Evolutionary conservation across 768 basidiomycete species (phyloP).

Genomic region (Collybiopsis luxurians): DNA sequence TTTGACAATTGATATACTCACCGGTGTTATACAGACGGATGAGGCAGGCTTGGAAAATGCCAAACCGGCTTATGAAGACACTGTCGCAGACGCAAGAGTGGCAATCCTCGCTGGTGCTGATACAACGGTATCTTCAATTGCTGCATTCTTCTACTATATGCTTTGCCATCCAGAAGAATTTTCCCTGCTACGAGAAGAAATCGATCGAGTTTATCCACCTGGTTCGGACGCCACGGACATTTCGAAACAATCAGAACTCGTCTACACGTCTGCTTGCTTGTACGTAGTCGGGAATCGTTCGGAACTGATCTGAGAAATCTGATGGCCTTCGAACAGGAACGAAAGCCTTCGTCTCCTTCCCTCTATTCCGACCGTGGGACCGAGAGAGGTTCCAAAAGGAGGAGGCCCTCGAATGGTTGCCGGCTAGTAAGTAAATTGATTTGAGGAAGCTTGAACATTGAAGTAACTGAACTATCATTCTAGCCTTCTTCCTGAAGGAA

Average conservation of each 20-base stretch:
- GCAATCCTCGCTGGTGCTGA: constrained; percentile 45
- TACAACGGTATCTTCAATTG: constrained; percentile 37
- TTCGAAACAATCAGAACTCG: constrained; percentile 17
- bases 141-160: constrained; percentile 26
- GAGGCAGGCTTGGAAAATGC: constrained; percentile 34
- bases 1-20: not conserved
- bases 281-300: constrained; percentile 10
- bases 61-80: constrained; percentile 30
- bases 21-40: constrained; percentile 29
- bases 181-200: not conserved
- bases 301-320: not conserved
- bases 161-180: not conserved
- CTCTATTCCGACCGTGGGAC: constrained; percentile 27
- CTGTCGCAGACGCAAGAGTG: constrained; percentile 37
- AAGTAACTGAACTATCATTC: not conserved
- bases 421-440: constrained; percentile 23
- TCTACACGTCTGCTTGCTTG: constrained; percentile 33
- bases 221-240: not conserved
- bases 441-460: not conserved
- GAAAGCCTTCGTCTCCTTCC: constrained; percentile 36
- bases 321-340: constrained; percentile 23
- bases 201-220: not conserved
- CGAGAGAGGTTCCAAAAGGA: constrained; percentile 28
- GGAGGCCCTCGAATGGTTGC: constrained; percentile 19
- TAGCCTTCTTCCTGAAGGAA: constrained; percentile 35